Conservation (phyloP, 495 filamentous ascomycete genomes). For the Talaromyces trachyspermus region DNA sequence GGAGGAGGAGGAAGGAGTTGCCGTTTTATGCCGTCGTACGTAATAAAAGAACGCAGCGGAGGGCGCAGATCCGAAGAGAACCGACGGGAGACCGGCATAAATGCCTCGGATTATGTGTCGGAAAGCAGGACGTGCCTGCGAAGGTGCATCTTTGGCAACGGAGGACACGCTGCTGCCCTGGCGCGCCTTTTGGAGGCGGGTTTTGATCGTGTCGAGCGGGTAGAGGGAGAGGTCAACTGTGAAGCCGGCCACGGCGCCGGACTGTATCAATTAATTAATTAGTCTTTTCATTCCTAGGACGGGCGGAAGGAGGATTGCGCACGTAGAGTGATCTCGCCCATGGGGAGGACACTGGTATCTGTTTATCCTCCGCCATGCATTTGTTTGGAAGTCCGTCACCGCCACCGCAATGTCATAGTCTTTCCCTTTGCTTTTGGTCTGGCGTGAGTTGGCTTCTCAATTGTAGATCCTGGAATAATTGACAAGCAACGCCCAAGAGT, state of each 20-base stretch:
- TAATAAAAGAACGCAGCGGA: conserved; percentile 97
- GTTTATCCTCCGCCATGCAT: conserved; percentile 4
- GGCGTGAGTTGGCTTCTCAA: too few relatives aligned
- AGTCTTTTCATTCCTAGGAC: not conserved
- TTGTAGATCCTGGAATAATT: too few relatives aligned
- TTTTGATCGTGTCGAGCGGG: conserved; percentile 88
- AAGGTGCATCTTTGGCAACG: conserved; percentile 51
- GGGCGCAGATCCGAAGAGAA: conserved; percentile 76
- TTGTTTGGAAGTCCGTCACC: too few relatives aligned
- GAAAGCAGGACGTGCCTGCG: conserved; percentile 47
- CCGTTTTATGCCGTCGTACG: conserved; percentile 79
- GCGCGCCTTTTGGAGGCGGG: conserved; percentile 78
- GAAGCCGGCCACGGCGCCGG: conserved; percentile 76
- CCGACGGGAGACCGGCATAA: conserved; percentile 58
- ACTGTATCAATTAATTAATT: conserved; percentile 38
- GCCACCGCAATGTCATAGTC: too few relatives aligned
- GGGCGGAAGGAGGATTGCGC: not conserved
- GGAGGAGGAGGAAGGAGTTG: conserved; percentile 31
- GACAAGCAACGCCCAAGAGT: too few relatives aligned
- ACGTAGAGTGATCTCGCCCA: conserved; percentile 42
- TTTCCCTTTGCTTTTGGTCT: too few relatives aligned
- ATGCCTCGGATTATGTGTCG: conserved; percentile 60
- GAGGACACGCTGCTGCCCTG: conserved; percentile 61
- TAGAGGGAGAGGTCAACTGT: conserved; percentile 87
- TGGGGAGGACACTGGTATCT: conserved; percentile 24